Evolutionary conservation across 2,329 filamentous ascomycete species (phyloP).

Genomic region (Ophiostoma novo-ulmi): DNA sequence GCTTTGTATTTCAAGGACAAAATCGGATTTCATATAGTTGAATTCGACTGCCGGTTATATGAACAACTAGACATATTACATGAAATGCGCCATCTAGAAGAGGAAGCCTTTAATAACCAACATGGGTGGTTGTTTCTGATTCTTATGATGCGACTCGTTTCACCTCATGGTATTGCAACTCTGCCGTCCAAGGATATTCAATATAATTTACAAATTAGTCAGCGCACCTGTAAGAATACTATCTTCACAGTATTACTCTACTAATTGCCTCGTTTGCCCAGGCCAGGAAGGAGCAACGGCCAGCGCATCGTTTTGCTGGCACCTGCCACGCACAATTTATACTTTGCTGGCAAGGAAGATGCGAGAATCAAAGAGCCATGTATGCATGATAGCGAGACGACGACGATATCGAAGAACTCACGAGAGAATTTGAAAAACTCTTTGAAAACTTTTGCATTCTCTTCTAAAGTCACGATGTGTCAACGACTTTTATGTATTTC

Average conservation of each 20-base stretch:
- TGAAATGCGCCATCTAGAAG: background rate
- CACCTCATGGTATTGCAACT: constrained; percentile 8
- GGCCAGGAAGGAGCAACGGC: background rate
- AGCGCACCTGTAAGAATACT: too few species aligned
- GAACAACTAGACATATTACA: background rate
- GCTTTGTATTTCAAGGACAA: background rate
- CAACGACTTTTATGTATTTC: background rate
- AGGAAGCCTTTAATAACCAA: background rate
- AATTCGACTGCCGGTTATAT: background rate
- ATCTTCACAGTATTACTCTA: too few species aligned
- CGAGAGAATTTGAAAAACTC: background rate
- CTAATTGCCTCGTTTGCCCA: too few species aligned
- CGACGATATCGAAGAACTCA: background rate
- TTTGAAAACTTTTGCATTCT: background rate
- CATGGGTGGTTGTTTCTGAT: constrained; percentile 1
- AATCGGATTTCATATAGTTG: background rate
- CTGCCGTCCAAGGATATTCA: background rate
- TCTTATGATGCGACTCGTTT: constrained; percentile 3
- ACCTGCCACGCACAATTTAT: background rate
- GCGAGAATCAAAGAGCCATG: background rate
- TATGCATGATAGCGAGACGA: background rate
- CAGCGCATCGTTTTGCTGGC: background rate
- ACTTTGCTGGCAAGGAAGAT: background rate
- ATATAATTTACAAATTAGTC: background rate
- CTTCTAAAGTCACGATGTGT: background rate